Evolutionary conservation across 2,329 filamentous ascomycete species (phyloP), one percentile per base, ranked within the genome.

Genomic region (Penicillium sp.): DNA sequence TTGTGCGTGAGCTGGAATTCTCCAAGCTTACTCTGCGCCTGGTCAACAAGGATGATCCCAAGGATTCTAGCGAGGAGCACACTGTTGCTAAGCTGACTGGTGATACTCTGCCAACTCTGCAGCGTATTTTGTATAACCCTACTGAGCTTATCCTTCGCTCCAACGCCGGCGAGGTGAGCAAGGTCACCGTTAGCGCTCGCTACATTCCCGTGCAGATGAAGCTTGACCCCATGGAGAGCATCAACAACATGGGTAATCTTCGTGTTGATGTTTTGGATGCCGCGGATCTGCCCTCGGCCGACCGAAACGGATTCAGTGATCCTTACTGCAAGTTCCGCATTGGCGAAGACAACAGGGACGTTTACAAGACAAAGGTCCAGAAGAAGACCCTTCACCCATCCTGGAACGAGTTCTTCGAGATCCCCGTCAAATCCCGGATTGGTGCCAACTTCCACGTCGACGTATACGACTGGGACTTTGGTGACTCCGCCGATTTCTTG

Each of bases 221-320:
- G 55, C 88, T 99, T 49, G 92, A 99, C 69, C 90, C 95, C 0
- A 92, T 88, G 68, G 95, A 99, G 77, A 97, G 92, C 70, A 96
- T 99, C 82, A 98, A 97, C 85, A 99, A 99, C 77, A 96, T 96
- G 86, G 95, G 95, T 58, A 93, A 88, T 57, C 87, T 99, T 23
- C 90, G 93, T 21, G 91, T 99, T n/a, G 92, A 98, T 68, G 84
- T 99, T 19, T 80, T 98, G 37, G 92, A 96, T 73, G 95, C 88
- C 19, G 80, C 85, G 9, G 88, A 96, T 58, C 84, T 99, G n/a
- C 95, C 95, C 8, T 88, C 95, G 1, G 93, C 93, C 27, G 95
- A 99, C 70, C 88, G 92, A 33, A 99, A 99, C 71, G 95, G 95
- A 66, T 98, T 90, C 83, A 97, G 92, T 68, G 95, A 99, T 70